Percentiles rank a stretch among this genome's conserved stretches.
These are phyloP conservation scores for Clausena lansium DNA, from an alignment of 345 rosid genomes.

Conservation along the genomic window DNA sequence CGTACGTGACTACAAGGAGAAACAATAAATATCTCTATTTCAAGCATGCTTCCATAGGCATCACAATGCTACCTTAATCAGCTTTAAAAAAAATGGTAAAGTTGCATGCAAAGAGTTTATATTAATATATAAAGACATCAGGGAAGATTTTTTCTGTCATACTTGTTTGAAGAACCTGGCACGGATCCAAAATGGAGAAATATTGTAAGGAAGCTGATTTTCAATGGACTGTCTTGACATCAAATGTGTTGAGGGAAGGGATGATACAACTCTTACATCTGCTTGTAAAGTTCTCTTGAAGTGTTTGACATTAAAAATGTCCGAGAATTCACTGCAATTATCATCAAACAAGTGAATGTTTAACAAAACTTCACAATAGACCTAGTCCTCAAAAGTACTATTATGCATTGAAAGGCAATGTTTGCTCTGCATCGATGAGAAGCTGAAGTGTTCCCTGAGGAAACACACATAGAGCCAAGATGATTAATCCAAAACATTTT, in stretches of 20 bases:
- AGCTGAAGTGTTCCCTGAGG: neutral
- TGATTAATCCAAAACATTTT: neutral
- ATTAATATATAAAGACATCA: neutral
- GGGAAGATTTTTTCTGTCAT: neutral
- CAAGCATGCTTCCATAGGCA: neutral
- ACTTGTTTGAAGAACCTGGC: constrained; percentile 58
- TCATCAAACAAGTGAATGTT: neutral
- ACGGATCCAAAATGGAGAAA: constrained; percentile 72
- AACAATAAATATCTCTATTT: neutral
- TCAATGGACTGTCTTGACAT: constrained; percentile 52
- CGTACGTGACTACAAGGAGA: neutral
- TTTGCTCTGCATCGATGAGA: neutral
- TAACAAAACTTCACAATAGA: neutral
- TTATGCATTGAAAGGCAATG: neutral
- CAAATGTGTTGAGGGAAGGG: constrained; percentile 71
- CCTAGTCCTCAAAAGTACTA: neutral
- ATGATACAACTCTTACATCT: constrained; percentile 61
- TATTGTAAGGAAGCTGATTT: constrained; percentile 53
- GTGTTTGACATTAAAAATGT: constrained; percentile 60
- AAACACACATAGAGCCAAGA: neutral
- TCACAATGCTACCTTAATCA: neutral
- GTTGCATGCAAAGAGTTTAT: neutral
- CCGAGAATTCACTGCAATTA: constrained; percentile 60
- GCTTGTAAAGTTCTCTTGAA: constrained; percentile 61
- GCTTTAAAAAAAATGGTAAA: neutral